Evolutionary conservation across 2,329 filamentous ascomycete species (phyloP).

Genomic region (Penicillium janthinellum): DNA sequence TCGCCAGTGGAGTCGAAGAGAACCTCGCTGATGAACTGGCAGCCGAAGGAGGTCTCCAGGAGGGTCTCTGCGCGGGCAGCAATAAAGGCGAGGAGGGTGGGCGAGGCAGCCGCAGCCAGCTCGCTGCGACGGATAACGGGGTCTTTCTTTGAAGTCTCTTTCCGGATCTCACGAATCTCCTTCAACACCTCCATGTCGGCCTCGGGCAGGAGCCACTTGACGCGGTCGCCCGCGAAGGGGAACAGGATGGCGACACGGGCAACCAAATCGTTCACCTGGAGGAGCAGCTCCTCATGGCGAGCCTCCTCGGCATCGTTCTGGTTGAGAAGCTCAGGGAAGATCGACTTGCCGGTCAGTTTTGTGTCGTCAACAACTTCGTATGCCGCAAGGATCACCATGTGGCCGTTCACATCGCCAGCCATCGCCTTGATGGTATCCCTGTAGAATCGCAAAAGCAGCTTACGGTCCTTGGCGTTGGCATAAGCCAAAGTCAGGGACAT

Average conservation of each 20-base stretch:
- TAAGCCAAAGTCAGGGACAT: slow-evolving; percentile 81
- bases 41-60: slow-evolving; percentile 75
- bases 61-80: slow-evolving; percentile 68
- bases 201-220: slow-evolving; percentile 64
- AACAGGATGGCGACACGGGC: slow-evolving; percentile 73
- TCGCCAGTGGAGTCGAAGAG: slow-evolving; percentile 75
- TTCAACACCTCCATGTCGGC: slow-evolving; percentile 70
- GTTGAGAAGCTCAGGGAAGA: slow-evolving; percentile 83
- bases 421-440: slow-evolving; percentile 86
- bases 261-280: slow-evolving; percentile 47
- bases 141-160: slow-evolving; percentile 91
- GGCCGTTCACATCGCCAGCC: slow-evolving; percentile 76
- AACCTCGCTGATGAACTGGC: slow-evolving; percentile 81
- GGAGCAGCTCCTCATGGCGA: slow-evolving; percentile 48
- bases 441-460: slow-evolving; percentile 82
- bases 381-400: slow-evolving; percentile 78
- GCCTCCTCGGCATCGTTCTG: slow-evolving; percentile 54
- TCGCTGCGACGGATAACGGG: slow-evolving; percentile 73
- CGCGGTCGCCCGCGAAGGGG: slow-evolving; percentile 67
- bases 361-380: slow-evolving; percentile 96
- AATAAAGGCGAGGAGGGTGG: slow-evolving; percentile 74
- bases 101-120: slow-evolving; percentile 72
- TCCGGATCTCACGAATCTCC: slow-evolving; percentile 77
- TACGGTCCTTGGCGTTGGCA: slow-evolving; percentile 88
- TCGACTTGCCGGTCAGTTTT: slow-evolving; percentile 78